Evolutionary conservation across 2,329 filamentous ascomycete genomes (phyloP), one percentile per base, ranked within the genome.

Genomic region (Cryphonectria radicalis): DNA sequence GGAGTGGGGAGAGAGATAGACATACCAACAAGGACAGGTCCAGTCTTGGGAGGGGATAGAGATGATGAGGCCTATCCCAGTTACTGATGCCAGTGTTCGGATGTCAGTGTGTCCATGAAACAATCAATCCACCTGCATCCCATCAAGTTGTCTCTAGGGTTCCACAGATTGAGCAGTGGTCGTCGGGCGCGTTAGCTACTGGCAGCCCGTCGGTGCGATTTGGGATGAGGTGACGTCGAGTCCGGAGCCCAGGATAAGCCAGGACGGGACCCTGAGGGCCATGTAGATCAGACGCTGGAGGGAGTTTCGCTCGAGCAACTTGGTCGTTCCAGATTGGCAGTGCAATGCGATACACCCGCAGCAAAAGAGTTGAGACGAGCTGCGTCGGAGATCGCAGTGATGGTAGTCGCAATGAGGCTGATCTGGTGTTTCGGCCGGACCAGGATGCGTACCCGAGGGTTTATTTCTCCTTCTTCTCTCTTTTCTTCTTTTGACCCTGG

Each of bases 271-370:
- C 72, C 55, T 66, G 46, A 40, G 63, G 67, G 73, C 66, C 65
- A 68, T 63, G 77, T 76, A 79, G 81, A 83, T 82, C 81, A 85
- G 82, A 85, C 83, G 81, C 81, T 80, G 78, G 80, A 82, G 78
- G 75, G 71, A 75, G 83, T 86, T 85, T 86, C 82, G 84, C 76
- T 78, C 76, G 76, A 73, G 73, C 76, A 77, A 73, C 75, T 76
- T 76, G 77, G 75, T 76, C 77, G 81, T 83, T 77, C 82, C 82
- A 82, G 80, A 76, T 70, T 72, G 75, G 75, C 75, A 75, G 74
- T 74, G 71, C 72, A 73, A 73, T 72, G 73, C 76, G 76, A 76
- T 74, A 74, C 70, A 75, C 71, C 71, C 67, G 73, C 73, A 75
- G 76, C 76, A 74, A 74, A 67, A 70, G 73, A 77, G 79, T 82